These are phyloP conservation scores for Dendryphion nanum DNA, from an alignment of 2,329 filamentous ascomycete genomes.

Conservation along the genomic window DNA sequence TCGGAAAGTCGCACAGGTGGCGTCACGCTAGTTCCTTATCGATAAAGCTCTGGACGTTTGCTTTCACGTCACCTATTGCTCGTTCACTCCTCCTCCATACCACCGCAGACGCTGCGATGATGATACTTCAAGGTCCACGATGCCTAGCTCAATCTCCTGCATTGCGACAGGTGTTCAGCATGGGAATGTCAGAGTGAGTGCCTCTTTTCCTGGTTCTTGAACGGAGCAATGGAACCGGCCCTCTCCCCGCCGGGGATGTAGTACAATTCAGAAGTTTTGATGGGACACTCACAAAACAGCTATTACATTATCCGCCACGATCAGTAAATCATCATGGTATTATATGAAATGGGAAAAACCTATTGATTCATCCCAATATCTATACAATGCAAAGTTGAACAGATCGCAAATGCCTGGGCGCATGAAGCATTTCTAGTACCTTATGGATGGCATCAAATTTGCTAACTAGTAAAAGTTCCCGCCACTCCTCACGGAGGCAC, in stretches of 20 bases:
- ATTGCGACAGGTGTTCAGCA: conserved; percentile 22
- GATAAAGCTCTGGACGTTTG: too few species aligned
- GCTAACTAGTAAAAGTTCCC: background rate
- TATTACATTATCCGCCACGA: too few species aligned
- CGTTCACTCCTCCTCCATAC: too few species aligned
- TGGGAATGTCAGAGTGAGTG: conserved; percentile 23
- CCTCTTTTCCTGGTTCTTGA: background rate
- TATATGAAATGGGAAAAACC: background rate
- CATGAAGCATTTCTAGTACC: background rate
- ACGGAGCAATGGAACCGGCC: background rate
- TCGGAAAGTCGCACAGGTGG: too few species aligned
- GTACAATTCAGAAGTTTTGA: too few species aligned
- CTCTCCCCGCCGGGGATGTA: too few species aligned
- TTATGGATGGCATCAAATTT: background rate
- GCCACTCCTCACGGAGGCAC: conserved; percentile 13
- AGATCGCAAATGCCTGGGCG: background rate
- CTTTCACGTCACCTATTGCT: too few species aligned
- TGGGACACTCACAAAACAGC: too few species aligned
- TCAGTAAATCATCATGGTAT: background rate
- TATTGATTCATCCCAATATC: background rate
- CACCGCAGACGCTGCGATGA: too few species aligned
- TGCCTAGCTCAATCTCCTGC: conserved; percentile 21
- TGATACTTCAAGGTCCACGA: too few species aligned
- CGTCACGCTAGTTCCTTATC: too few species aligned
- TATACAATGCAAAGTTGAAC: background rate